Conservation (phyloP, 1,139 yeast species). For the Yamadazyma buinensis region DNA sequence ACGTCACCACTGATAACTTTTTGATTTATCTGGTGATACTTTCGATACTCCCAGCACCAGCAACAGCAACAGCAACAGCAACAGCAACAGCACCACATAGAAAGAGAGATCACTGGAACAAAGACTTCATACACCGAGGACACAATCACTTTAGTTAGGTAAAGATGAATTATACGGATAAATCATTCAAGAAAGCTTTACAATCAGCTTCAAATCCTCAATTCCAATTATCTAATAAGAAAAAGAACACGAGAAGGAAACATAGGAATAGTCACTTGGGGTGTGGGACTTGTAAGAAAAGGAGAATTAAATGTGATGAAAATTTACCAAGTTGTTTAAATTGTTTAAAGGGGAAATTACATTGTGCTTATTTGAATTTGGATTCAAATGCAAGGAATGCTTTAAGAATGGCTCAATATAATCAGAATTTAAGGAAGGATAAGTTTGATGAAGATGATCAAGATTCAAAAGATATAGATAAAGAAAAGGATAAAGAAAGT, state of each 20-base stretch:
- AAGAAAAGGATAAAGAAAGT: no score
- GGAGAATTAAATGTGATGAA: slow-evolving; percentile 69
- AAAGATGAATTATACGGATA: slow-evolving; percentile 10
- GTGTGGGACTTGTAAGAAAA: slow-evolving; percentile 63
- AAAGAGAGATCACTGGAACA: no score
- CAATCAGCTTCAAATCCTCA: slow-evolving; percentile 16
- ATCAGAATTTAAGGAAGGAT: slow-evolving; percentile 39
- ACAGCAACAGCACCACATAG: no score
- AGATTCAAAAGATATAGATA: no score
- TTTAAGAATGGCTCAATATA: slow-evolving; percentile 48
- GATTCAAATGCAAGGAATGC: slow-evolving; percentile 51
- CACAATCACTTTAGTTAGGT: no score
- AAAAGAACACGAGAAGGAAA: slow-evolving; percentile 52
- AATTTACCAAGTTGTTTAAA: slow-evolving; percentile 58
- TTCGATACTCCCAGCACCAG: no score
- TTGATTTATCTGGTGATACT: no score
- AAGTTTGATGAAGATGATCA: slow-evolving; percentile 16
- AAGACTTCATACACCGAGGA: no score
- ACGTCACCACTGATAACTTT: no score
- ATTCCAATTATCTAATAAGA: slow-evolving; percentile 15
- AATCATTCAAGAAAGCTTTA: slow-evolving; percentile 15
- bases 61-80: no score
- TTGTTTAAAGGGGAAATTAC: slow-evolving; percentile 55
- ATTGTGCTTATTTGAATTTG: slow-evolving; percentile 51
- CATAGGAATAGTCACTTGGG: slow-evolving; percentile 63